Base-by-base conservation (phyloP, 495 filamentous ascomycete species). In the Aspergillus carlsbadensis region DNA sequence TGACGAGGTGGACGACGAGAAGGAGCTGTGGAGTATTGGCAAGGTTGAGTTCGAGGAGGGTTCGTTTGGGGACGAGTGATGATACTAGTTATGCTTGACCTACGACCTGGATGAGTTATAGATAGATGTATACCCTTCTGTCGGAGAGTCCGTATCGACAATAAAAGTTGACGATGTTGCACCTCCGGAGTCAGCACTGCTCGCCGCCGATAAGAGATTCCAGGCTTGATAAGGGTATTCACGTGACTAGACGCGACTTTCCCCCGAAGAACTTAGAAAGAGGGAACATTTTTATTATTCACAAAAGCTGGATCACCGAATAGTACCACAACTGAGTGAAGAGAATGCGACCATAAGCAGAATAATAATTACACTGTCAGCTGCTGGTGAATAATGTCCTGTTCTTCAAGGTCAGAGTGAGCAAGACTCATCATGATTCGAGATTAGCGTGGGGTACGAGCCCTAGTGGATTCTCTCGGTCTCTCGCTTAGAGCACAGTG, bases 1-100 rank as follows among this genome's bases (percentile, higher is more conserved):
- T 67, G 94, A 98, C 69, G 95, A 98, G 68, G 72, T 81, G 11
- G 94, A 98, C 67, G 94, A 98, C 75, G 87, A 96, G 75, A 88
- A 84, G 78, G 94, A 98, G 79, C 79, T 98, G 61, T 94, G 91
- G 94, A 91, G 90, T 63, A 87, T 98, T 47, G 94, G 95, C 5
- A 92, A 86, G 77, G 87, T 95, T 31, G 93, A 97, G 69, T 71
- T 93, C 40, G 92, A 88, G 36, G 81, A 83, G 43, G 81, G 78
- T 24, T 69, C 79, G 33, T 89, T 90, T 73, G 48, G 47, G 11
- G 76, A 73, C 17, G 73, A 77, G 22, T 68, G 66, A 76, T 39
- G 65, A 62, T 62, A 58, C 58, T 65, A 26, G 21, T 37, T 65
- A 36, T 58, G 42, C 17, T 56, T 63, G 41, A 56, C 64, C 59